Conservation (phyloP, 1,139 yeast species). For the Yamadazyma triangularis region DNA sequence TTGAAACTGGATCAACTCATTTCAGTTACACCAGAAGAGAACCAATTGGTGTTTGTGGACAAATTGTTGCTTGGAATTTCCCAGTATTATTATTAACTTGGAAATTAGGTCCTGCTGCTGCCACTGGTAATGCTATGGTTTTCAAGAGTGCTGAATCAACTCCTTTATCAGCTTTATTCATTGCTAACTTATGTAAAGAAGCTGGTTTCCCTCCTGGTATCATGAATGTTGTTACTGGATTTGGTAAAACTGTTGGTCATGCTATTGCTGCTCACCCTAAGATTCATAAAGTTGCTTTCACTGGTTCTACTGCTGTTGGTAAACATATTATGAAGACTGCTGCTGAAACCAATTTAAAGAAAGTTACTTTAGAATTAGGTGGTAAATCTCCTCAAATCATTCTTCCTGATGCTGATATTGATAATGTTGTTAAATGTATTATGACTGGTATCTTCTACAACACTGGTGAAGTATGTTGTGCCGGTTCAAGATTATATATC, state of each 20-base stretch:
- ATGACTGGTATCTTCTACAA: constrained; percentile 60
- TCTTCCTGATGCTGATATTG: constrained; percentile 68
- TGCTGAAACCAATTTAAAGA: constrained; percentile 57
- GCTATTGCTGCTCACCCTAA: constrained; percentile 65
- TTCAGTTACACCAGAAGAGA: constrained; percentile 58
- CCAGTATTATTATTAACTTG: constrained; percentile 81
- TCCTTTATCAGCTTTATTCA: constrained; percentile 71
- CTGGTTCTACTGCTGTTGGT: constrained; percentile 84
- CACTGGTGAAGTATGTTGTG: constrained; percentile 87
- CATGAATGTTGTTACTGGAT: constrained; percentile 70
- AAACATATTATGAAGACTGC: constrained; percentile 70
- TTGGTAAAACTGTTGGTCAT: constrained; percentile 74
- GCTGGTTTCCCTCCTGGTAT: constrained; percentile 83
- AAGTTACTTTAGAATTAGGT: constrained; percentile 80
- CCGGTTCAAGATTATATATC: constrained; percentile 77
- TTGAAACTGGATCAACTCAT: constrained; percentile 58
- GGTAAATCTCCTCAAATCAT: constrained; percentile 84
- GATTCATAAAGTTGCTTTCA: constrained; percentile 76
- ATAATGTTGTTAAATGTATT: constrained; percentile 56
- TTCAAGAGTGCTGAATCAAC: constrained; percentile 82
- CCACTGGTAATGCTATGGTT: constrained; percentile 77
- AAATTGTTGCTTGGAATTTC: constrained; percentile 86
- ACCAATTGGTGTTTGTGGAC: constrained; percentile 79
- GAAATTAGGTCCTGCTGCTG: constrained; percentile 84
- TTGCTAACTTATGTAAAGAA: constrained; percentile 55